Base-by-base conservation (phyloP, 1,139 yeast genomes). In the Blastobotrys indianensis region DNA sequence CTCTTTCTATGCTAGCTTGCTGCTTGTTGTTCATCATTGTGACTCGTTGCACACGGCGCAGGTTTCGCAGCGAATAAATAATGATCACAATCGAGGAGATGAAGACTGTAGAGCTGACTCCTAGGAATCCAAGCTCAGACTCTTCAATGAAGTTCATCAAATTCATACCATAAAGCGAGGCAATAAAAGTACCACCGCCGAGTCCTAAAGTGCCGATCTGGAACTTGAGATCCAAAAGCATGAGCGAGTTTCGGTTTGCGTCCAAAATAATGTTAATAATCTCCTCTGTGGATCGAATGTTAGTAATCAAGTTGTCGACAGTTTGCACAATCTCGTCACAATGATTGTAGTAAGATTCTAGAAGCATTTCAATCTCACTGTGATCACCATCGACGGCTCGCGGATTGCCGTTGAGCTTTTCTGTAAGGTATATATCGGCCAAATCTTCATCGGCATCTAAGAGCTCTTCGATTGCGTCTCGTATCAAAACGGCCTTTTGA, bases 301-400 rank as follows among this genome's bases (percentile, higher is more conserved):
- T 95, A 53, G 81, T 77, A 32, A 86, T 79, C 47, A 88, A 69
- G 31, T 90, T 82, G 41, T 87, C 95, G 0, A 95, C 84, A 48
- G 87, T 88, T 63, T 92, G 99, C 2, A 92, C 98, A 59, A 87
- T 85, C 65, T 94, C 98, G 60, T 94, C 98, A 63, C 95, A 85
- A 58, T 92, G 97, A 51, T 87, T 85, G 66, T 87, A 88, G 67
- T 94, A 94, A 0, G 96, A 80, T 61, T 94, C 99, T 35, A 94
- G 67, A 48, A 94, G 75, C 85, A 92, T 84, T 62, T 92, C 98
- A 37, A 88, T 76, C 55, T 92, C 97, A n/a, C 68, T 62, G 46
- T 68, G 71, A 42, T 68, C 69, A 58, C 85, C 95, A n/a, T 60
- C 63, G 20, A 54, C 53, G 1, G 56, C 55, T 12, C 68, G 55